Percentiles rank a stretch among this genome's conserved stretches.
phyloP scores from a whole-genome alignment of 139 green algal genomes.

The Volvox reticuliferus region DNA sequence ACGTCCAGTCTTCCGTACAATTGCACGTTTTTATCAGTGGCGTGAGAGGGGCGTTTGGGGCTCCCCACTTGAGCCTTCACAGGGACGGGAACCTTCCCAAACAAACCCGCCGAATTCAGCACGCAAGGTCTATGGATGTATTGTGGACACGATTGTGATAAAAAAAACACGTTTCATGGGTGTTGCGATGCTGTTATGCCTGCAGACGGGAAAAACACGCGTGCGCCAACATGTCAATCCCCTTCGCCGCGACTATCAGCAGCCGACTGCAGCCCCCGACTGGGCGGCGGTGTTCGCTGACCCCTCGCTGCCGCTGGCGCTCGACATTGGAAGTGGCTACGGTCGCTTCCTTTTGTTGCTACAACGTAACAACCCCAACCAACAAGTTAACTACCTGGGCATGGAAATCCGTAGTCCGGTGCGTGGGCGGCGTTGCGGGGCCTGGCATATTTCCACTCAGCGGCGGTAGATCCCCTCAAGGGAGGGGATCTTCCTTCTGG shows the following conservation, averaged over 20 bases:
- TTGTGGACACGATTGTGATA: too few species aligned
- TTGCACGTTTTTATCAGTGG: too few species aligned
- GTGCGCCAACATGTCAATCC: conserved; percentile 92
- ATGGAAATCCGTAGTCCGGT: conserved; percentile 85
- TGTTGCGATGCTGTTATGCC: too few species aligned
- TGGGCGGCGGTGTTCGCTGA: conserved; percentile 75
- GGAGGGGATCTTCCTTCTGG: too few species aligned
- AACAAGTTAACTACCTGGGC: conserved; percentile 83
- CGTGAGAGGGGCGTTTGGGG: too few species aligned
- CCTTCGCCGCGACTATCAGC: conserved; percentile 67
- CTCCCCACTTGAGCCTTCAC: too few species aligned
- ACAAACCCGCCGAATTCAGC: background rate
- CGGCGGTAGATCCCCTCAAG: too few species aligned
- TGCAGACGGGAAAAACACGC: conserved; percentile 61
- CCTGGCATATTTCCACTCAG: too few species aligned
- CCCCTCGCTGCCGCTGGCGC: conserved; percentile 72
- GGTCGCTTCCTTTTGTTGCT: conserved; percentile 85
- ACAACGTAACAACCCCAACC: conserved; percentile 27
- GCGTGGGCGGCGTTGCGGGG: background rate
- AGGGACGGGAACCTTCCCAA: background rate
- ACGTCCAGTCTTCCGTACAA: too few species aligned
- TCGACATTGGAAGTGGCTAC: conserved; percentile 90
- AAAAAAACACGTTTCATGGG: too few species aligned
- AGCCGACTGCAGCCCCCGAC: conserved; percentile 18
- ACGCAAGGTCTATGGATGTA: background rate